Evolutionary conservation across 768 basidiomycete genomes (phyloP), one percentile per base, ranked within the genome.

Genomic region (Flagelloscypha sp.): DNA sequence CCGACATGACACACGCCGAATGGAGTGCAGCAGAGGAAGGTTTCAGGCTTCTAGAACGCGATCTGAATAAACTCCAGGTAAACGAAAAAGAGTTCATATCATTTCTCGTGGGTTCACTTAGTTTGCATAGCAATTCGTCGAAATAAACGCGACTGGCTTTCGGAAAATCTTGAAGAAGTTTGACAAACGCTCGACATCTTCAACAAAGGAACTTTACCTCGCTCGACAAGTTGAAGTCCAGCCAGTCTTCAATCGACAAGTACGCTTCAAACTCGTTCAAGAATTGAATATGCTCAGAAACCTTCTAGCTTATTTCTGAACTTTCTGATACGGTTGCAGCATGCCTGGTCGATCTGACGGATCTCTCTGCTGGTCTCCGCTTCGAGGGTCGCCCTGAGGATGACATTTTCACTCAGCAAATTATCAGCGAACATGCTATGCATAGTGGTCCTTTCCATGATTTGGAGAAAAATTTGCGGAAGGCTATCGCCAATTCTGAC

Each of bases 181-280:
- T 72, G 95, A 98, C 61, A 99, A 98, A 60, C 76, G 89, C 30
- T 90, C 90, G 24, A 95, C 81, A 27, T 90, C 87, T 2, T 79
- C 82, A 15, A 98, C 87, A n/a, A 97, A 92, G 53, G 95, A 99
- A 52, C 70, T 98, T 4, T 98, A 98, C 58, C 76, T 99, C 13
- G 76, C 87, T 30, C 78, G 95, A 20, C 95, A 98, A 55, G 93
- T 99, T 2, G 95, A 99, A 46, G 86, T 98, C n/a, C 95, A 98
- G 49, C 95, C 93, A 1, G 90, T 93, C 27, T 97, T 97, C 62
- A 93, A 97, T 53, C 69, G 93, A 60, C 89, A 93, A 66, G 87
- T 84, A 37, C 36, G 72, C n/a, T 53, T n/a, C 22, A 33, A 18
- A 36, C 34, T 33, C 32, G 10, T 33, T 25, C 22, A 27, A 28